phyloP scores from a whole-genome alignment of 2,329 filamentous ascomycete genomes.

The Ophiostoma angusticollis region DNA sequence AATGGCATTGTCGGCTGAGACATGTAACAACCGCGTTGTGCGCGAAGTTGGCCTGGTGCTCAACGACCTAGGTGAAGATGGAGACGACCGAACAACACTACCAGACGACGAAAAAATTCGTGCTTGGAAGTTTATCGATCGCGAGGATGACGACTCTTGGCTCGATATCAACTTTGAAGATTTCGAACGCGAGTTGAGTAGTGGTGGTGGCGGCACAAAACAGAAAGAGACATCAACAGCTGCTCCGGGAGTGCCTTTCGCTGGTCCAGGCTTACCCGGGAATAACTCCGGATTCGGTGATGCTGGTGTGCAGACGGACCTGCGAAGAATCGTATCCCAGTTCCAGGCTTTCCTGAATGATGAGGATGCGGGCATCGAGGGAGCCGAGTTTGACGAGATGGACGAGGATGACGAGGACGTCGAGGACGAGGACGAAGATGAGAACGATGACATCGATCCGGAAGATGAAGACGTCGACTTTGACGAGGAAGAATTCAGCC shows the following conservation, averaged over 20 bases:
- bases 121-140: slow-evolving; percentile 46
- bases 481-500: slow-evolving; percentile 71
- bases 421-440: slow-evolving; percentile 36
- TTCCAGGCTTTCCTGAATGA: slow-evolving; percentile 89
- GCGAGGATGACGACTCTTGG: slow-evolving; percentile 81
- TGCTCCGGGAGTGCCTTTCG: too few species aligned
- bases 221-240: neutral
- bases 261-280: slow-evolving; percentile 16
- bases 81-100: slow-evolving; percentile 40
- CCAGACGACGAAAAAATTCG: slow-evolving; percentile 63
- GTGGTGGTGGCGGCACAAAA: slow-evolving; percentile 29
- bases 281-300: slow-evolving; percentile 44
- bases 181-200: slow-evolving; percentile 67
- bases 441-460: slow-evolving; percentile 42
- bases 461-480: slow-evolving; percentile 69
- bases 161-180: slow-evolving; percentile 83
- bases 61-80: slow-evolving; percentile 61
- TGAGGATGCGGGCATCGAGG: slow-evolving; percentile 66
- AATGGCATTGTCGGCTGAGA: slow-evolving; percentile 54
- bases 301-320: slow-evolving; percentile 54
- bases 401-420: slow-evolving; percentile 48
- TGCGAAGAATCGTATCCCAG: slow-evolving; percentile 84
- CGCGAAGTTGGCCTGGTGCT: slow-evolving; percentile 66
- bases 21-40: slow-evolving; percentile 54
- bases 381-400: slow-evolving; percentile 60